Evolutionary conservation across 2,329 filamentous ascomycete species (phyloP).

Genomic region (Paraphaeosphaeria minitans): DNA sequence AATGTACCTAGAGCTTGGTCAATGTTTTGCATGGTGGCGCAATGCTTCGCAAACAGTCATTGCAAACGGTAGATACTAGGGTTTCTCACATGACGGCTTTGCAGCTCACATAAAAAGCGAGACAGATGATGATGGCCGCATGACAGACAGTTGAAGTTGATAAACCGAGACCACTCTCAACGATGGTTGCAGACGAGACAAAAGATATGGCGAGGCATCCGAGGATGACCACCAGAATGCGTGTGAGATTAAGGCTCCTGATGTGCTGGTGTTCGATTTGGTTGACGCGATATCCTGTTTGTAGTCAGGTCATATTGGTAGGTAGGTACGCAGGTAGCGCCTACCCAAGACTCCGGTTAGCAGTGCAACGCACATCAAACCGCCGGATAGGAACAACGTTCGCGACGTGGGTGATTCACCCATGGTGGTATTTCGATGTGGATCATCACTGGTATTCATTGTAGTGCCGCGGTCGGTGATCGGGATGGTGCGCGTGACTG

Average conservation of each 20-base stretch:
- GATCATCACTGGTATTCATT: neutral
- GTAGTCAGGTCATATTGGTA: slow-evolving; percentile 3
- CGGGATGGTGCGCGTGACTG: neutral
- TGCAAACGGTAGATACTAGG: neutral
- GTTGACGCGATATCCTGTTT: slow-evolving; percentile 25
- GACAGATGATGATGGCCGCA: slow-evolving; percentile 45
- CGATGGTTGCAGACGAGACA: slow-evolving; percentile 39
- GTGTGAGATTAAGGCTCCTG: slow-evolving; percentile 19
- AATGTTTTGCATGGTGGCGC: neutral
- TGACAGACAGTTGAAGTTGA: slow-evolving; percentile 32
- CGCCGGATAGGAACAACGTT: slow-evolving; percentile 20
- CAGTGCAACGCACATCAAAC: slow-evolving; percentile 34
- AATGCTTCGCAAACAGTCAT: neutral
- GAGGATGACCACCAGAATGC: slow-evolving; percentile 41
- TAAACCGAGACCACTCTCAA: slow-evolving; percentile 41
- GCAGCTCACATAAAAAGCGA: slow-evolving; percentile 44
- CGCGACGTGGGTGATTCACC: slow-evolving; percentile 17
- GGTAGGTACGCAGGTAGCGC: neutral
- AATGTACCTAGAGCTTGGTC: slow-evolving; percentile 40
- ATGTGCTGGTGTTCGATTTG: slow-evolving; percentile 9
- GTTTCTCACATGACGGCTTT: slow-evolving; percentile 33
- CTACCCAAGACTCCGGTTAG: slow-evolving; percentile 33
- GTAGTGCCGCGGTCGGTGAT: neutral
- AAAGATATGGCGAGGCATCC: slow-evolving; percentile 45
- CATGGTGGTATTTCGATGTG: neutral